These are phyloP conservation scores for Berberis vulgaris DNA, from an alignment of 164 flowering plant species.

Conservation along the genomic window DNA sequence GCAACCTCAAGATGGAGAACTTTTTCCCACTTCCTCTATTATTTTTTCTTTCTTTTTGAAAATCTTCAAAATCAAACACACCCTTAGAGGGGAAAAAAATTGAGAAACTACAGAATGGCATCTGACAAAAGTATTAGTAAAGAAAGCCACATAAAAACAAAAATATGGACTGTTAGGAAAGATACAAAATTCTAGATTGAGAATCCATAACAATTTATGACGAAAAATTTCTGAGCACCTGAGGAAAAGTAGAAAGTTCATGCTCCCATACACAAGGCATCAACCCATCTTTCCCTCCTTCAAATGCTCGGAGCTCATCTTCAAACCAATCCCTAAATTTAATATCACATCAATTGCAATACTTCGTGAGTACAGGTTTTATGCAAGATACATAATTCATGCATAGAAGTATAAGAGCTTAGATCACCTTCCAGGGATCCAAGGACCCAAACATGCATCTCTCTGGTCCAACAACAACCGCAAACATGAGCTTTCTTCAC, in stretches of 20 bases:
- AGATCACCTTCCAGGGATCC: conserved; percentile 89
- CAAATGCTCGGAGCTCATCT: conserved; percentile 94
- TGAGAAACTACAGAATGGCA: too few species aligned
- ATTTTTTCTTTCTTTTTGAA: too few species aligned
- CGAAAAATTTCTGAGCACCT: conserved; percentile 31
- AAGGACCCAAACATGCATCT: conserved; percentile 98
- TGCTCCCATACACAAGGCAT: conserved; percentile 84
- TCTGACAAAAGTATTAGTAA: too few species aligned
- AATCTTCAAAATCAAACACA: too few species aligned
- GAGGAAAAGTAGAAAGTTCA: conserved; percentile 83
- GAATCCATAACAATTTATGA: background rate
- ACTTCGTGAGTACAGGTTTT: too few species aligned
- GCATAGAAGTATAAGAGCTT: background rate
- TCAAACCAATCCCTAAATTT: conserved; percentile 87
- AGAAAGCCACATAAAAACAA: too few species aligned
- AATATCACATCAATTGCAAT: background rate
- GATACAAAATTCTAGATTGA: background rate
- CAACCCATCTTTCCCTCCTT: conserved; percentile 91
- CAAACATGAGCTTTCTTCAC: conserved; percentile 89
- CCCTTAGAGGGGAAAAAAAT: too few species aligned
- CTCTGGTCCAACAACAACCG: conserved; percentile 76
- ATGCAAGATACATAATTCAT: too few species aligned
- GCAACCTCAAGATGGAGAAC: too few species aligned
- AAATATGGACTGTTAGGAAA: background rate
- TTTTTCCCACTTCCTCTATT: too few species aligned